Base-by-base conservation (phyloP, 106 monocot species). In the Chionographis japonica region DNA sequence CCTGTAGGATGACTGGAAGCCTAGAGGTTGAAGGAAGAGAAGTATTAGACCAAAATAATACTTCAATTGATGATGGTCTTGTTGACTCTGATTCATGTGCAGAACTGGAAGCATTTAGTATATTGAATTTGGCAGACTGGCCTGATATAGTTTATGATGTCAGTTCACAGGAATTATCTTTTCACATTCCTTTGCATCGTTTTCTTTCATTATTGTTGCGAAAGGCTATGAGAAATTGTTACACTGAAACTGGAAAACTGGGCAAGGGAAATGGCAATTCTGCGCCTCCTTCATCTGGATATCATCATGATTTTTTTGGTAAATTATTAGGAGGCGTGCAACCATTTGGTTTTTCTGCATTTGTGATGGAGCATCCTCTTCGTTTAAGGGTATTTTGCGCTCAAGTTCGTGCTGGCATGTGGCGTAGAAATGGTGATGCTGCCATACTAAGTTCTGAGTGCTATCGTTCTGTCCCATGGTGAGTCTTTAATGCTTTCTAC, bases 391-490 rank as follows among this genome's bases (percentile, higher is more conserved):
- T 98, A 20, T 87, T 90, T 58, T 90, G 87, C 75, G 98, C 98
- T 35, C 98, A 98, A 81, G 92, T 92, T 7, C 90, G 68, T 71
- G 89, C 93, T 57, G 98, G 98, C 62, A 98, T 93, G 98, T 98
- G 98, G 98, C 78, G 90, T 40, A 97, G 74, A 69, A 97, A 92
- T 87, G 82, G 89, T 54, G 98, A 98, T 93, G 81, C 85, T 17
- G 78, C 78, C 63, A 79, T 79, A 50, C 58, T 85, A 39, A 68
- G 72, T 53, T 71, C 74, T 58, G 90, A 98, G 56, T 85, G 73
- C 68, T 98, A 98, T 78, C 82, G 74, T 63, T 66, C 56, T 74
- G 79, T 83, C 0, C 78, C 68, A 77, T 85, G 89, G 92, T 93
- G 63, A 79, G 68, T 70, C 35, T 50, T 27, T 15, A 16, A 4